phyloP scores from a whole-genome alignment of 768 basidiomycete genomes.

The Daedalea quercina region DNA sequence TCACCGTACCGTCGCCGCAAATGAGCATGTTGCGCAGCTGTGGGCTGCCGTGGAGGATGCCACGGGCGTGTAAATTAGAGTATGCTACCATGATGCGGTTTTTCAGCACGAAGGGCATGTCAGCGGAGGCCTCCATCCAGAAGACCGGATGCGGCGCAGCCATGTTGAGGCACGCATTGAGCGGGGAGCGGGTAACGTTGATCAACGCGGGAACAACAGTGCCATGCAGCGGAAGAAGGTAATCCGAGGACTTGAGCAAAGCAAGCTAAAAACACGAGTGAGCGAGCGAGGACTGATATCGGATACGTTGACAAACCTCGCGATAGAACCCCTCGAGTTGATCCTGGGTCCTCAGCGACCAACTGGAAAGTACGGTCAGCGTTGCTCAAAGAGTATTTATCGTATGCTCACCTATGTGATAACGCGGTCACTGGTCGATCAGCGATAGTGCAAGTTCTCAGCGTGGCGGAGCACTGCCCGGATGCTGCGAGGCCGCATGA shows the following conservation, averaged over 20 bases:
- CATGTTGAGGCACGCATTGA: slow-evolving; percentile 38
- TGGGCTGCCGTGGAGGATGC: slow-evolving; percentile 27
- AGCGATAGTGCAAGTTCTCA: slow-evolving; percentile 8
- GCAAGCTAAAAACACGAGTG: slow-evolving; percentile 34
- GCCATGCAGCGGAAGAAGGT: slow-evolving; percentile 47
- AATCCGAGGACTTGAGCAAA: slow-evolving; percentile 38
- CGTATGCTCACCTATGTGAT: slow-evolving; percentile 9
- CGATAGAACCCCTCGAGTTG: slow-evolving; percentile 33
- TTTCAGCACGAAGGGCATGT: slow-evolving; percentile 52
- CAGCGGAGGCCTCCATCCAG: slow-evolving; percentile 54
- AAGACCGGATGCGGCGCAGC: slow-evolving; percentile 51
- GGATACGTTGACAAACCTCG: slow-evolving; percentile 24
- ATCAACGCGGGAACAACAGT: slow-evolving; percentile 46
- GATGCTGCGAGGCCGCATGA: not conserved
- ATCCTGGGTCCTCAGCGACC: slow-evolving; percentile 1
- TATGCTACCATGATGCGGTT: slow-evolving; percentile 44
- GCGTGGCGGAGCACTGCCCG: not conserved
- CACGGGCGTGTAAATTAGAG: slow-evolving; percentile 29
- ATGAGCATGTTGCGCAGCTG: slow-evolving; percentile 21
- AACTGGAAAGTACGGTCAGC: slow-evolving; percentile 4
- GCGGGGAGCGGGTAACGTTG: slow-evolving; percentile 35
- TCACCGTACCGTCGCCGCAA: slow-evolving; percentile 30
- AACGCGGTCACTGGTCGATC: not conserved
- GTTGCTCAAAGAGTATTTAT: not conserved
- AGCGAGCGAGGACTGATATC: not conserved